Evolutionary conservation across 805 yeast genomes (phyloP).

Genomic region (Cyberlindnera nakhonratchasimensis): DNA sequence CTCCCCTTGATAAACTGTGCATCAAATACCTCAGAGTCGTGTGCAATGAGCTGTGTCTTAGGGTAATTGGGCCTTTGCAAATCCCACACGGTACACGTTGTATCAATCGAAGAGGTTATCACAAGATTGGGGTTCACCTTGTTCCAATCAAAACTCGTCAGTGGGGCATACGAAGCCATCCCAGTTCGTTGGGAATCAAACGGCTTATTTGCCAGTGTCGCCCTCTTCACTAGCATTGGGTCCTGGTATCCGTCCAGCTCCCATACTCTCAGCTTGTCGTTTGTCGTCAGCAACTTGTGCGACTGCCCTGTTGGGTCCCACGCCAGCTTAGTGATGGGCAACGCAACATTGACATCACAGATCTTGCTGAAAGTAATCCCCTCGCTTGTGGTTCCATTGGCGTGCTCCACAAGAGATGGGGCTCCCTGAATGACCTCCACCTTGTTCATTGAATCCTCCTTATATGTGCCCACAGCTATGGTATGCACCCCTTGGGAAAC

Average conservation of each 20-base stretch:
- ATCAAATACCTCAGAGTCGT: constrained; percentile 92
- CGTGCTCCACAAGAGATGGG: constrained; percentile 24
- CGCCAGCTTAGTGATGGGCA: constrained; percentile 67
- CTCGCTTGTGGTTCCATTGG: constrained; percentile 24
- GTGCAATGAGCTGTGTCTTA: constrained; percentile 92
- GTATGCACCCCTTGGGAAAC: constrained; percentile 37
- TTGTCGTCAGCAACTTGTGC: constrained; percentile 60
- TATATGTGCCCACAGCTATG: constrained; percentile 70
- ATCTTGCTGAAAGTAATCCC: constrained; percentile 42
- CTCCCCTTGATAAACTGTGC: constrained; percentile 77
- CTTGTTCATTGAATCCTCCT: constrained; percentile 72
- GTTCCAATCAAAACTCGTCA: constrained; percentile 95
- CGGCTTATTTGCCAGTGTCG: constrained; percentile 32
- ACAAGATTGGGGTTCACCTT: constrained; percentile 60
- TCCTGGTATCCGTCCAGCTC: constrained; percentile 37
- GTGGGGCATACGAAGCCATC: constrained; percentile 61
- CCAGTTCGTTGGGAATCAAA: constrained; percentile 12
- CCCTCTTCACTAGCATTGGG: constrained; percentile 35
- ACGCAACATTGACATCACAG: constrained; percentile 52
- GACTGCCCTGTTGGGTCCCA: constrained; percentile 55
- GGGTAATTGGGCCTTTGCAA: constrained; percentile 59
- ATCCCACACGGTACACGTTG: constrained; percentile 98
- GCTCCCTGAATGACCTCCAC: constrained; percentile 48
- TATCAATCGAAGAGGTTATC: constrained; percentile 87
- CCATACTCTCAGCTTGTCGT: constrained; percentile 70